Base-by-base conservation (phyloP, 2,329 filamentous ascomycete genomes). In the Purpureocillium takamizusanense region DNA sequence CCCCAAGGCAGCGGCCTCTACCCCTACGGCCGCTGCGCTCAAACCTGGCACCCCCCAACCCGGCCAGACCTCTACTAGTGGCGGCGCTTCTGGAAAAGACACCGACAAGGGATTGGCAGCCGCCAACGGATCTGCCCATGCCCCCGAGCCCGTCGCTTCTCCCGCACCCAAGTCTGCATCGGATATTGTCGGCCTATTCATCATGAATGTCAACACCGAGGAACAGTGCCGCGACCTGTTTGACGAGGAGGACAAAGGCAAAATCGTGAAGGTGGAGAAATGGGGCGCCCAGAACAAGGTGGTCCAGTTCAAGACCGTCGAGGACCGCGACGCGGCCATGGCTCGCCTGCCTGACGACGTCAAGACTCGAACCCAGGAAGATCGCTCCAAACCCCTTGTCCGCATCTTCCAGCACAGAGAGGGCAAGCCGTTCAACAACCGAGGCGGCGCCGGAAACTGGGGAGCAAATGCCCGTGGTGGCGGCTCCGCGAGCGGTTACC, bases 141-240 rank as follows among this genome's bases (percentile, higher is more conserved):
- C 63, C 11, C 59, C 70, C 4, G 75, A 78, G 33, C 63, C 72
- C 11, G 62, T 67, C 3, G 62, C 71, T n/a, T 76, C 77, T 2
- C 72, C 77, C 13, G 73, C 74, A 7, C 65, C 73, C 21, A 82
- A 85, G 28, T 55, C 69, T 33, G 64, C 72, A 14, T 74, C 87
- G 53, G 78, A 75, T 49, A 86, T 83, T 49, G 82, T 87, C 52
- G 90, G 86, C 35, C 75, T 98, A 15, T 98, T 95, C 61, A 81
- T 98, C 43, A 86, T 85, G 66, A 89, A 89, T 53, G 80, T 89
- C 16, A 85, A 81, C 51, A 83, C 76, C 38, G 86, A 90, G 47
- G 86, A 95, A 25, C 85, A 89, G 43, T 83, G 86, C 29, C 81
- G 83, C 40, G 81, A 86, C 27, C 70, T 95, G 17, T 90, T 98